These are phyloP conservation scores for Blastobotrys raffinosifermentans DNA, from an alignment of 1,139 yeast species.

Conservation along the genomic window DNA sequence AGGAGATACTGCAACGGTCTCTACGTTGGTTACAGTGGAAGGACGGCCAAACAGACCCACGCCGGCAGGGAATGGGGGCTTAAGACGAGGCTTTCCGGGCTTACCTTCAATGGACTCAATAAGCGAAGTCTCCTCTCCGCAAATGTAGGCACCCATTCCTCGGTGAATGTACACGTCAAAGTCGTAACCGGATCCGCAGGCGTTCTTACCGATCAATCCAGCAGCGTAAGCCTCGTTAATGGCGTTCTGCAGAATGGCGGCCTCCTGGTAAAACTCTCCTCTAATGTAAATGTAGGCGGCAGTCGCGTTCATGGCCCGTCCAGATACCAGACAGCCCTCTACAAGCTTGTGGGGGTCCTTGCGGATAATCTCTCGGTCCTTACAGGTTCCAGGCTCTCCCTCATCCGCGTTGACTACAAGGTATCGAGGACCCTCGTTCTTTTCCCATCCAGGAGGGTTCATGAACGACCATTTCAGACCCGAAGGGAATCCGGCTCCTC, in stretches of 20 bases:
- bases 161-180: conserved; percentile 79
- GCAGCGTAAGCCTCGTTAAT: conserved; percentile 80
- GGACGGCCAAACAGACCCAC: conserved; percentile 89
- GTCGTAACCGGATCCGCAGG: conserved; percentile 80
- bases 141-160: conserved; percentile 88
- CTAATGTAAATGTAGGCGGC: conserved; percentile 87
- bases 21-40: conserved; percentile 82
- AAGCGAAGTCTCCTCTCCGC: conserved; percentile 88
- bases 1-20: conserved; percentile 84
- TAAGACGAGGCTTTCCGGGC: conserved; percentile 87
- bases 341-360: conserved; percentile 87
- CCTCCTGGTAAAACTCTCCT: conserved; percentile 83
- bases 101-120: conserved; percentile 86
- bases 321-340: conserved; percentile 82
- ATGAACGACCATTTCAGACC: conserved; percentile 89
- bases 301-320: conserved; percentile 88
- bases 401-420: conserved; percentile 88
- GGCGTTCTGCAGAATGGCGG: conserved; percentile 63
- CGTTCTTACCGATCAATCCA: conserved; percentile 73
- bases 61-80: conserved; percentile 94
- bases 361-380: conserved; percentile 82
- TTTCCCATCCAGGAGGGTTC: conserved; percentile 95
- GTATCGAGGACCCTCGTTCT: conserved; percentile 77
- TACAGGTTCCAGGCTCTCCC: conserved; percentile 92
- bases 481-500: conserved; percentile 90